A percentile compares a stretch with the other conserved stretches of the same genome.
phyloP scores from a whole-genome alignment of 495 filamentous ascomycete genomes.

The Talaromyces thailandensis region DNA sequence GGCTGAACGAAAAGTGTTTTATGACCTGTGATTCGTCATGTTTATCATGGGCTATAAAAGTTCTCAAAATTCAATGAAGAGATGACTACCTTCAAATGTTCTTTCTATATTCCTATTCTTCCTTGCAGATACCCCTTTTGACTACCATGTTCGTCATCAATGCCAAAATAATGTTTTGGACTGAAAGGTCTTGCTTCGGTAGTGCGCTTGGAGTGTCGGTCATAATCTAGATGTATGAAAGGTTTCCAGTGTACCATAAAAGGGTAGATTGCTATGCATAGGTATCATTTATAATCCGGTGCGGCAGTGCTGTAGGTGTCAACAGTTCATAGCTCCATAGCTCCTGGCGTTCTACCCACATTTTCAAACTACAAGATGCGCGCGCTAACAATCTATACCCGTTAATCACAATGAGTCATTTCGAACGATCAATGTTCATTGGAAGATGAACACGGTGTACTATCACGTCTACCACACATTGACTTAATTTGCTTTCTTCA shows the following conservation, averaged over 20 bases:
- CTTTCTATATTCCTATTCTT: not conserved
- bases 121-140: conserved; percentile 2
- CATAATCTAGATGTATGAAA: not conserved
- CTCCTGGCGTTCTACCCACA: too few species aligned
- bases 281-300: not conserved
- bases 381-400: not conserved
- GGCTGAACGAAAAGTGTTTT: not conserved
- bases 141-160: not conserved
- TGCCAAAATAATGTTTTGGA: not conserved
- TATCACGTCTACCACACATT: too few species aligned
- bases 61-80: conserved; percentile 4
- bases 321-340: too few species aligned
- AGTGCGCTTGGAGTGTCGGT: not conserved
- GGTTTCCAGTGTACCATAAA: not conserved
- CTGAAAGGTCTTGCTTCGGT: not conserved
- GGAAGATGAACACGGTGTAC: not conserved
- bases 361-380: not conserved
- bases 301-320: not conserved
- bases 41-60: not conserved
- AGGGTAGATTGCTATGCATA: not conserved
- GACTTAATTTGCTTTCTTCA: too few species aligned
- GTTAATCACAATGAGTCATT: not conserved
- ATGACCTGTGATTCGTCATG: not conserved
- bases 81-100: not conserved
- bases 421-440: not conserved